Conservation (phyloP, 176 grass and related monocot genomes). For the Triticum monococcum region DNA sequence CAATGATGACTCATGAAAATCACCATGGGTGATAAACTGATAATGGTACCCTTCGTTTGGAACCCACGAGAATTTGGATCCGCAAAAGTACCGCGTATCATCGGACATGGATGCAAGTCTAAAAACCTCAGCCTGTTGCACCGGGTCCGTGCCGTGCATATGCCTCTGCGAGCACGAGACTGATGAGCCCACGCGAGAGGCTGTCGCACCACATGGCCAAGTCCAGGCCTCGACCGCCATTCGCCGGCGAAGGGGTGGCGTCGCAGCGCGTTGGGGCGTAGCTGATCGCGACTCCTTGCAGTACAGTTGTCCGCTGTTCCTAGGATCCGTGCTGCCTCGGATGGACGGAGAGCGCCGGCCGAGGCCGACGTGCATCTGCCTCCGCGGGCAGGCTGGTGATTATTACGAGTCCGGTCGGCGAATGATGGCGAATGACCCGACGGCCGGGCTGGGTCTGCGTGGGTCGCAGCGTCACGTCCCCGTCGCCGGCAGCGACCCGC, state of each 20-base stretch:
- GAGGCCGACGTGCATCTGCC: conserved; percentile 1
- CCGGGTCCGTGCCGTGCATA: neutral
- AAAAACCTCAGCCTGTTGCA: neutral
- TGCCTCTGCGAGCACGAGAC: too few species aligned
- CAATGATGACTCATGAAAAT: neutral
- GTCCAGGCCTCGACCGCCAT: neutral
- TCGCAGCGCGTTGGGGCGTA: neutral
- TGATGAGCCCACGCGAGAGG: neutral
- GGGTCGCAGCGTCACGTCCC: conserved; percentile 23
- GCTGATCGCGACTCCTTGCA: neutral
- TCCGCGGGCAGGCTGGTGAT: neutral
- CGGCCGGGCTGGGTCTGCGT: too few species aligned
- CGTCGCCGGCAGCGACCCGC: neutral
- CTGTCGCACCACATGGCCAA: neutral
- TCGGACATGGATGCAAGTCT: neutral
- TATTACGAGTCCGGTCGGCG: neutral
- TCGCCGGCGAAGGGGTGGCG: neutral
- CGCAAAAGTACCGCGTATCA: neutral
- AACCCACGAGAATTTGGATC: neutral
- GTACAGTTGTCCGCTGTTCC: neutral
- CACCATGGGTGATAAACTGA: neutral
- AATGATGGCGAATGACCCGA: neutral
- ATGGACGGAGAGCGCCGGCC: neutral
- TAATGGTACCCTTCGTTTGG: neutral
- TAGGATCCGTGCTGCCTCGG: conserved; percentile 15